Conservation (phyloP, 768 basidiomycete genomes). For the Tylopilus vinaceipallidus region DNA sequence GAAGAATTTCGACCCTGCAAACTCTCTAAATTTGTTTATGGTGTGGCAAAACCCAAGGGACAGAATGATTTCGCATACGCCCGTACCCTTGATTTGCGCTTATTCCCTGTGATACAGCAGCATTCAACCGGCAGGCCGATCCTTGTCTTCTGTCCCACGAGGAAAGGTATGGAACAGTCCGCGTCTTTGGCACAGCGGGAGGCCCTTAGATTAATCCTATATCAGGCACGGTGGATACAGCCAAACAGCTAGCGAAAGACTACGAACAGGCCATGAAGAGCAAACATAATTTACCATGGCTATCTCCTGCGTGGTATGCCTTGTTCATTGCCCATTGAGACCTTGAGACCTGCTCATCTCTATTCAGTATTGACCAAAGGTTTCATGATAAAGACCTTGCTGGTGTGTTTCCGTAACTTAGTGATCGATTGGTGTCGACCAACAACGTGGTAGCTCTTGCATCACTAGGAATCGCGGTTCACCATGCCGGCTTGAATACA, state of each 20-base stretch:
- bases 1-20: slow-evolving; percentile 90
- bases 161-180: slow-evolving; percentile 59
- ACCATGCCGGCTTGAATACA: slow-evolving; percentile 82
- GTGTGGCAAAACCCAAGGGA: slow-evolving; percentile 56
- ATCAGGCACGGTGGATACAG: slow-evolving; percentile 63
- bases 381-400: slow-evolving; percentile 70
- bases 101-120: slow-evolving; percentile 70
- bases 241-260: slow-evolving; percentile 72
- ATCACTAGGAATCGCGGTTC: slow-evolving; percentile 77
- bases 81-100: slow-evolving; percentile 63
- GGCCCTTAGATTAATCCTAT: neutral
- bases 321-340: neutral
- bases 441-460: slow-evolving; percentile 50
- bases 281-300: slow-evolving; percentile 65
- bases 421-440: neutral
- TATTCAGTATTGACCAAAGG: slow-evolving; percentile 46
- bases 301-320: slow-evolving; percentile 50
- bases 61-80: slow-evolving; percentile 82
- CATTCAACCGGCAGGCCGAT: slow-evolving; percentile 81
- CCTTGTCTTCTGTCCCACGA: slow-evolving; percentile 83
- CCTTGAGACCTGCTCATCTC: slow-evolving; percentile 1
- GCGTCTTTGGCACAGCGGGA: neutral
- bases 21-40: slow-evolving; percentile 69
- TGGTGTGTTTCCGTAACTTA: slow-evolving; percentile 24
- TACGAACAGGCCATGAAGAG: slow-evolving; percentile 56